Conservation (phyloP, 306 rosid genomes). For the Acacia acuminata region DNA sequence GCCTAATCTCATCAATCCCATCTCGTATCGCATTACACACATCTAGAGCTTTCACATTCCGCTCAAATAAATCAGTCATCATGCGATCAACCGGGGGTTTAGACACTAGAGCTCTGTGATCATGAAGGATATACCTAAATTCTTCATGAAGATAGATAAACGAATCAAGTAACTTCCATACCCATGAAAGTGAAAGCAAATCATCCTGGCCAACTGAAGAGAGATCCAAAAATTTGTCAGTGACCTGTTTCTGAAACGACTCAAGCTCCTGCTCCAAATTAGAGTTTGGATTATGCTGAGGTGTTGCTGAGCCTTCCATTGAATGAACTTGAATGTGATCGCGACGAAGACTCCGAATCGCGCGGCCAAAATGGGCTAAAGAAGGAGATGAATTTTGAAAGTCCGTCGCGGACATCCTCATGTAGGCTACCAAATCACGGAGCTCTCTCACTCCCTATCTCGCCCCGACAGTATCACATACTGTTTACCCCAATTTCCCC, state of each 20-base stretch:
- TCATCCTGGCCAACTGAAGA: conserved; percentile 42
- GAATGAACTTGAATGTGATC: conserved; percentile 53
- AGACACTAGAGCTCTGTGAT: conserved; percentile 30
- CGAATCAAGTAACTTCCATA: conserved; percentile 65
- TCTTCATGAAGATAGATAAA: conserved; percentile 69
- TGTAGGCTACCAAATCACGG: conserved; percentile 11
- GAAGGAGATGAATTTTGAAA: conserved; percentile 64
- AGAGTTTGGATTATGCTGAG: not conserved
- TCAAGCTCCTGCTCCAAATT: conserved; percentile 56
- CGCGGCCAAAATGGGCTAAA: conserved; percentile 56
- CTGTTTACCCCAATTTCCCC: conserved; percentile 7
- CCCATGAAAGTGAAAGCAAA: conserved; percentile 65
- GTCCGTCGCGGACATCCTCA: conserved; percentile 87
- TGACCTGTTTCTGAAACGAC: conserved; percentile 60
- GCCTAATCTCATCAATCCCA: conserved; percentile 84
- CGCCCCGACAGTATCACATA: not conserved
- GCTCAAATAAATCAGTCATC: conserved; percentile 72
- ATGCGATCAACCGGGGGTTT: conserved; percentile 64
- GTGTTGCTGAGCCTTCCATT: conserved; percentile 45
- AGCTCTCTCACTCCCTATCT: not conserved
- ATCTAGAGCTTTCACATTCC: conserved; percentile 89
- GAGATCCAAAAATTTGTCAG: conserved; percentile 50
- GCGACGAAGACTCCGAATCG: conserved; percentile 54
- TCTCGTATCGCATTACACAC: conserved; percentile 87
- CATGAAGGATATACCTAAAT: conserved; percentile 58